Evolutionary conservation across 2,329 filamentous ascomycete species (phyloP), one percentile per base, ranked within the genome.

Genomic region (Clonostachys solani): DNA sequence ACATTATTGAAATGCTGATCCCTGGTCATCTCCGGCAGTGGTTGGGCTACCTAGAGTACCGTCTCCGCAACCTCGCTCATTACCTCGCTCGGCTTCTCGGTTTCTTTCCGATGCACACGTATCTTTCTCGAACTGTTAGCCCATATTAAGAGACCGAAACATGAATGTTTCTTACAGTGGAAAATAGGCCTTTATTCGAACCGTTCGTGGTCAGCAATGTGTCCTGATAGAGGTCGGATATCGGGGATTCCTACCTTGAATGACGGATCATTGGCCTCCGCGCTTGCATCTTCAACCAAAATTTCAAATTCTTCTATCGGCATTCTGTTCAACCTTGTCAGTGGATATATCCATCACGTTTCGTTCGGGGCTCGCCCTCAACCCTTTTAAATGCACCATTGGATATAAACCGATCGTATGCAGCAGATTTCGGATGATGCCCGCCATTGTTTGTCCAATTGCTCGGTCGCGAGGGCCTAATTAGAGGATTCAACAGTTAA

Each of bases 31-130:
- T 29, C 23, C 23, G 10, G 23, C 23, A 29, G 9, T 29, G 23
- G 23, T 29, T 29, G 23, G 23, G 23, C 23, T 29, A 29, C 23
- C 23, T 9, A 29, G 23, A 29, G 23, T 9, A 29, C 23, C 10
- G 23, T 6, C 8, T 29, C 23, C 23, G 23, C 23, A 29, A 29
- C 23, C 23, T 29, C 23, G 23, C 8, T 29, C 23, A 29, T 29
- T 29, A 29, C 23, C 23, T 29, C 23, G 23, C 23, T 29, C 23
- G 23, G 23, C 23, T 29, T 29, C 23, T 29, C 23, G 77, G 75
- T 53, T 84, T 85, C 51, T 73, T 72, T 44, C 81, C 81, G 54
- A 84, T 83, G 52, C 78, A 83, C 36, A 84, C 76, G 58, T 84
- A 83, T 52, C 80, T 83, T 49, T 47, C 16, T 23, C 48, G 45